These are phyloP conservation scores for Trichoderma oligosporum DNA, from an alignment of 2,329 filamentous ascomycete genomes.

Conservation along the genomic window DNA sequence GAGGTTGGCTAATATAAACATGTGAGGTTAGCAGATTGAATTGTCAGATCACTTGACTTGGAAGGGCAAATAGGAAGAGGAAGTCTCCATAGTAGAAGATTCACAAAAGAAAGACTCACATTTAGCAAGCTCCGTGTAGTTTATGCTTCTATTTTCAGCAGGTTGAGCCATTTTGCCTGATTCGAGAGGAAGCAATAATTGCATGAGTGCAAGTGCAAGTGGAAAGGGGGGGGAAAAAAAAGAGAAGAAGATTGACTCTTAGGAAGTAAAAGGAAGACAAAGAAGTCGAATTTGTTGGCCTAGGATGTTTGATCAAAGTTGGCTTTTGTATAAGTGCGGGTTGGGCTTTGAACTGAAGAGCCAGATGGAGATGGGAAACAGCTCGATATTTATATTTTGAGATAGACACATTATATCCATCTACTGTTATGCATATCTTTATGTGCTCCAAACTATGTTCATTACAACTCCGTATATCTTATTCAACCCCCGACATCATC, in stretches of 20 bases:
- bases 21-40: neutral
- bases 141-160: neutral
- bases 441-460: too few species aligned
- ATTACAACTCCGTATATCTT: neutral
- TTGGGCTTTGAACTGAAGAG: too few species aligned
- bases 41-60: too few species aligned
- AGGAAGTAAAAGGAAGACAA: too few species aligned
- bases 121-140: neutral
- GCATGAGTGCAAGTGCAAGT: neutral
- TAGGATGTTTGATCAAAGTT: too few species aligned
- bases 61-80: neutral
- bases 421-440: neutral
- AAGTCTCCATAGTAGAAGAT: too few species aligned
- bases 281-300: too few species aligned
- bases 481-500: too few species aligned
- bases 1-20: slow-evolving; percentile 27
- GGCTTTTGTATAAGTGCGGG: too few species aligned
- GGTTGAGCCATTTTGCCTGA: neutral
- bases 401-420: neutral
- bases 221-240: neutral
- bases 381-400: neutral
- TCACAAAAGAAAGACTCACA: too few species aligned
- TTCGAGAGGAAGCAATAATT: neutral
- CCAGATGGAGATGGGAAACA: too few species aligned
- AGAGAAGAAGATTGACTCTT: neutral